Percentiles rank a stretch among this genome's conserved stretches.
phyloP scores from a whole-genome alignment of 495 filamentous ascomycete genomes.

The Viridothelium virens region DNA sequence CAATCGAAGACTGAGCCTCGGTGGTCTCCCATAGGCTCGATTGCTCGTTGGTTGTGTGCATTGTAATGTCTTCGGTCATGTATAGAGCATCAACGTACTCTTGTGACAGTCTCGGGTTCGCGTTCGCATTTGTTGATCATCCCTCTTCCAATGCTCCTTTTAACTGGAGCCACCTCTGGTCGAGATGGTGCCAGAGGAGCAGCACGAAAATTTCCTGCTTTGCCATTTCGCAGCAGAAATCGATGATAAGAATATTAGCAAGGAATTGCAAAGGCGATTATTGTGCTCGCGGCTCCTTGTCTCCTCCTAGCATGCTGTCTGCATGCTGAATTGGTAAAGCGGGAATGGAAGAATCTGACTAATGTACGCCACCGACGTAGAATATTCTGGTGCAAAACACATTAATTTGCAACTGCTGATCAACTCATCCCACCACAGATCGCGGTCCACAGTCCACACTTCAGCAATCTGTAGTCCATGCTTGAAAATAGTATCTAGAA shows the following conservation, averaged over 20 bases:
- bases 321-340: slow-evolving; percentile 1
- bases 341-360: neutral
- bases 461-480: no score
- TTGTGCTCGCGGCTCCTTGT: neutral
- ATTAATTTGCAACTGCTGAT: neutral
- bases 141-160: neutral
- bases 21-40: neutral
- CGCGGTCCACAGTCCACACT: neutral
- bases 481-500: no score
- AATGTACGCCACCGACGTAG: neutral
- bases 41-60: neutral
- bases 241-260: neutral
- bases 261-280: neutral
- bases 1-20: neutral
- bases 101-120: neutral
- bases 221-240: neutral
- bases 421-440: neutral
- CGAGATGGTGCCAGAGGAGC: neutral
- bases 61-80: neutral
- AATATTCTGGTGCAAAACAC: neutral
- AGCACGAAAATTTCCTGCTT: neutral
- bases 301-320: neutral
- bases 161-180: neutral
- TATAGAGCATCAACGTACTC: neutral
- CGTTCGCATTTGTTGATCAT: neutral